Evolutionary conservation across 768 basidiomycete genomes (phyloP), one percentile per base, ranked within the genome.

Genomic region (Cyclocybe aegerita): DNA sequence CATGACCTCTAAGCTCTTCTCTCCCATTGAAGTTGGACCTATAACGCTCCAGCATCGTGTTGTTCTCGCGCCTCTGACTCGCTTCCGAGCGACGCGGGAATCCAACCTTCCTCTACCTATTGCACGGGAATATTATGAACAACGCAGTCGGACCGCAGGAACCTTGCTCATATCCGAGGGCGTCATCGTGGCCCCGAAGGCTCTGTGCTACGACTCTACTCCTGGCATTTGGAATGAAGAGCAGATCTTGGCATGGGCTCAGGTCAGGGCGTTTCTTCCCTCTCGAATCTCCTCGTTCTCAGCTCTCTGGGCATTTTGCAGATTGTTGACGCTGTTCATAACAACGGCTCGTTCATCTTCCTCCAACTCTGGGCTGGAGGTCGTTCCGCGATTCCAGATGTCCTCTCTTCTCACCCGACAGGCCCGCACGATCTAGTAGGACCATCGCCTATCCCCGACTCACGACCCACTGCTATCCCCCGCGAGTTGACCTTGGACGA

Each of bases 201-300:
- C 82, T 0, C 80, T 77, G 2, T 83, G 82, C 1, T 70, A 65
- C 37, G 43, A 50, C 1, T 65, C 80, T 48, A 74, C 78, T 0
- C 88, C 87, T 1, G 88, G 87, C 0, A 80, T 88, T 47, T 88
- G 78, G 72, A 80, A 62, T n/a, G 62, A 76, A 2, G 80, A 76
- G 16, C 88, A 92, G 54, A 75, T 83, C 32, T 57, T 50, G 0
- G 78, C 66, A 0, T 88, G 84, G 85, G 81, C 79, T 59, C 58
- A 72, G 66, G 80, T 74, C n/a, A 23, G 60, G 49, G 75, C 51
- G 59, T 15, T 29, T 9, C 31, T n/a, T 11, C 14, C 12, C 42
- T 34, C 30, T 23, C 32, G 14, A 17, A 33, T 5, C 29, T 29
- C 34, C 9, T 14, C 9, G 10, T 44, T 4, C 11, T 42, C 31